Evolutionary conservation across 306 rosid species (phyloP).

Genomic region (Herpetospermum pedunculosum): DNA sequence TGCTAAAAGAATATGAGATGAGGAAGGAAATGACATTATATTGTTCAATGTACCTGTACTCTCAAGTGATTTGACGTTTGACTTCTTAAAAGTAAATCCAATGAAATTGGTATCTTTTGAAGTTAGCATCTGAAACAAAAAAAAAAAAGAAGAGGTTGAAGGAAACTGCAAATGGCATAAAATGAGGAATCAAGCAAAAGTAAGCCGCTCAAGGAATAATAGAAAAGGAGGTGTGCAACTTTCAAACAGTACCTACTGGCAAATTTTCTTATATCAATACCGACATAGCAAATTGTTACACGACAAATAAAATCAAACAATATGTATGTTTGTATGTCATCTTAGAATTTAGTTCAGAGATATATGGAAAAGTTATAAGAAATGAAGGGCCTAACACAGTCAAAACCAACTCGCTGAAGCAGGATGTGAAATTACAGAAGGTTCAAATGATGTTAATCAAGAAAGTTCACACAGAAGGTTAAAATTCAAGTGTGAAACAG

Average conservation of each 20-base stretch:
- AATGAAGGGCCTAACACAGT: neutral
- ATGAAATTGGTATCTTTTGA: constrained; percentile 95
- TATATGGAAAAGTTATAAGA: neutral
- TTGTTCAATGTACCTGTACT: constrained; percentile 44
- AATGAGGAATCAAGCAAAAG: neutral
- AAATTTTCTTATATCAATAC: neutral
- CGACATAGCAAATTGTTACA: neutral
- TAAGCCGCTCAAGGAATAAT: neutral
- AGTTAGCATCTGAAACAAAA: constrained; percentile 72
- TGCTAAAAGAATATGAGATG: neutral
- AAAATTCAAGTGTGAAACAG: neutral
- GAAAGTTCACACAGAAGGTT: neutral
- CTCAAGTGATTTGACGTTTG: constrained; percentile 78
- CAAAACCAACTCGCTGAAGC: neutral
- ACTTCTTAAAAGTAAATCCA: constrained; percentile 84
- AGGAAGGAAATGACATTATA: neutral
- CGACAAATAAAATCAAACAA: neutral
- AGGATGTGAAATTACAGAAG: neutral
- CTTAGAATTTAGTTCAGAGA: neutral
- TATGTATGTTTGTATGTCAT: neutral
- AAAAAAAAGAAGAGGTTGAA: neutral
- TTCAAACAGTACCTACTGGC: neutral
- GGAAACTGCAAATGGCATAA: neutral
- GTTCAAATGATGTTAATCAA: neutral
- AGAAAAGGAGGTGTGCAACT: neutral